Evolutionary conservation across 2,329 filamentous ascomycete genomes (phyloP), one percentile per base, ranked within the genome.

Genomic region (Botrytis deweyae): DNA sequence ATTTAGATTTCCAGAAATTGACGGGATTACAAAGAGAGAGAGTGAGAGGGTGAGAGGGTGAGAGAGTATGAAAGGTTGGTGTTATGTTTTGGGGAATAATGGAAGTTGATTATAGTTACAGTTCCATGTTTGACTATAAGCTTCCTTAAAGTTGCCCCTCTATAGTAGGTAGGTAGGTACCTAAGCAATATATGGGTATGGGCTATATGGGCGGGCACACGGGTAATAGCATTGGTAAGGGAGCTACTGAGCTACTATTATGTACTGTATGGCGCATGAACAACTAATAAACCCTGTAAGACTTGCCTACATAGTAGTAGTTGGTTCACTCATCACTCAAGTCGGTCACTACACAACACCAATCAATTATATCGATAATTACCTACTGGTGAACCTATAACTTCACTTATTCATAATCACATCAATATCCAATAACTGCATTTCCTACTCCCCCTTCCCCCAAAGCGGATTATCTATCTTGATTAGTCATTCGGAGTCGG

Each of bases 61-160:
- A 46, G 44, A 46, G 44, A 52, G 49, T n/a, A 52, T n/a, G 49
- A 38, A 44, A 22, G 49, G 22, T 70, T 55, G 49, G 72, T 59
- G 29, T 63, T 62, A 40, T 65, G 22, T 68, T 7, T 40, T 61
- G 49, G 10, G 10, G 14, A 36, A 49, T 40, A 22, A 58, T 49
- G 18, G 40, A 29, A 36, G 44, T 72, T 61, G 46, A 33, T 72
- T 44, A 40, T 33, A 46, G 59, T 59, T 65, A 44, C 22, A 61
- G 72, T 73, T 68, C 76, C 70, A 76, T 74, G 38, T 66, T 75
- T 67, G 70, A 74, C 76, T 29, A 76, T 70, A 44, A 66, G 68
- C 74, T 78, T 78, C 77, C 68, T 44, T 59, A 44, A 36, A 69
- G 52, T 52, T 59, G 65, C 65, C 67, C 65, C 72, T 73, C 67